Conservation (phyloP, 208 protist species). For the Leishmania lainsoni region DNA sequence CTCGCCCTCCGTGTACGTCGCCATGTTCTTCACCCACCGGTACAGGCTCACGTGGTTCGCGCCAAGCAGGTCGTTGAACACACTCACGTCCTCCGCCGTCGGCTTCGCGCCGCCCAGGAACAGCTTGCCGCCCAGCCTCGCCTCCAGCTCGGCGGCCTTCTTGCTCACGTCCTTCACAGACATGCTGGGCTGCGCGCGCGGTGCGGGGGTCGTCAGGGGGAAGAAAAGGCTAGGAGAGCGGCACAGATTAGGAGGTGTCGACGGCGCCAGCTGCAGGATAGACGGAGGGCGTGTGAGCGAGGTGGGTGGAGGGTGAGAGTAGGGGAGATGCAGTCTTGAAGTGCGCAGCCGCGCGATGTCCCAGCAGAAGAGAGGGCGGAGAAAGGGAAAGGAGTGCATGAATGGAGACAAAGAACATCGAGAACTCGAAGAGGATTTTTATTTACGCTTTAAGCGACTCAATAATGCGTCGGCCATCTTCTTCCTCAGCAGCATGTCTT, state of each 20-base stretch:
- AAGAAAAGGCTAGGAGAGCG: conserved; percentile 13
- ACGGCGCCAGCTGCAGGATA: background rate
- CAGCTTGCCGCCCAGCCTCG: conserved; percentile 57
- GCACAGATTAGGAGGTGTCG: background rate
- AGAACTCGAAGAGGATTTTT: background rate
- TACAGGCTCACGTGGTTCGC: conserved; percentile 49
- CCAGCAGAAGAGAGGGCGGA: background rate
- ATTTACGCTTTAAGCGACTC: background rate
- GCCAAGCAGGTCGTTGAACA: conserved; percentile 74
- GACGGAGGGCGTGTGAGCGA: background rate
- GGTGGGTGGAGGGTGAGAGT: background rate
- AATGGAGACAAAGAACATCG: background rate
- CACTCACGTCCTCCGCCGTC: conserved; percentile 65
- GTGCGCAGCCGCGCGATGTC: background rate
- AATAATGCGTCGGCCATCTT: background rate
- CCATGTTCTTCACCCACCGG: conserved; percentile 81
- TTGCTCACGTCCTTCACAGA: conserved; percentile 61
- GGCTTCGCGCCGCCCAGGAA: conserved; percentile 76
- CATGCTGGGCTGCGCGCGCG: conserved; percentile 25
- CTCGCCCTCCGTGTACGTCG: conserved; percentile 59
- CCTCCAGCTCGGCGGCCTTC: conserved; percentile 59
- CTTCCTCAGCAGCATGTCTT: background rate
- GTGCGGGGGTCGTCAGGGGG: conserved; percentile 5
- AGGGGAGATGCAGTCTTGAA: background rate
- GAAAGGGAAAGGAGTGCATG: background rate